Evolutionary conservation across 2,329 filamentous ascomycete species (phyloP), one percentile per base, ranked within the genome.

Genomic region (Elsinoe fawcettii): DNA sequence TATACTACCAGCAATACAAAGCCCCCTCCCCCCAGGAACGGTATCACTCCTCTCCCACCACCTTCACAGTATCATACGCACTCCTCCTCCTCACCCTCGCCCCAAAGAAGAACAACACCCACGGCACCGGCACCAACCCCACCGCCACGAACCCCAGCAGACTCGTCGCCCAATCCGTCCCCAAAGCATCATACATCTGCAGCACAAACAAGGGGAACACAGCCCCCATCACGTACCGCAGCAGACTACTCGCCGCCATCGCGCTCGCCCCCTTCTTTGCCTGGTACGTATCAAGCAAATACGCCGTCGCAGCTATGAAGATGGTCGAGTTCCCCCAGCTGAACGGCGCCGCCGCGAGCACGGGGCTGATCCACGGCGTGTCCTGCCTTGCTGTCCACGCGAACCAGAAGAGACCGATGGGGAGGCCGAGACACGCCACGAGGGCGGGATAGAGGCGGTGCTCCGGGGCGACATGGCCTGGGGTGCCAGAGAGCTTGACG

Each of bases 271-370:
- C 68, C 30, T 69, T 67, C 36, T 65, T 43, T 0, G 68, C 61
- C 1, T 68, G 69, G 44, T 71, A 71, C 1, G 68, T 62, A 55
- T 72, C 68, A 5, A 66, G 67, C 0, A 75, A 73, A 60, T 82
- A 83, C 2, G 75, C 72, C 53, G 64, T 44, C 14, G 37, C 43
- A 58, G 25, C 58, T 25, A 66, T 63, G 58, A 65, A 67, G n/a
- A 67, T 61, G 18, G 57, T 57, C 22, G 66, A 53, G 51, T 66
- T 67, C 4, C 62, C 66, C 25, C 60, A 60, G 7, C 58, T 61
- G 37, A 59, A 59, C 2, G 65, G 57, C 4, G 58, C 58, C 22
- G 64, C 59, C 1, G 64, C 65, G 11, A 69, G 56, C 1, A 65
- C 59, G 3, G 65, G 66, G 8, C 60, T 60, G 5, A 58, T 46